Evolutionary conservation across 2,329 filamentous ascomycete species (phyloP), one percentile per base, ranked within the genome.

Genomic region (Pyrenophora teres): DNA sequence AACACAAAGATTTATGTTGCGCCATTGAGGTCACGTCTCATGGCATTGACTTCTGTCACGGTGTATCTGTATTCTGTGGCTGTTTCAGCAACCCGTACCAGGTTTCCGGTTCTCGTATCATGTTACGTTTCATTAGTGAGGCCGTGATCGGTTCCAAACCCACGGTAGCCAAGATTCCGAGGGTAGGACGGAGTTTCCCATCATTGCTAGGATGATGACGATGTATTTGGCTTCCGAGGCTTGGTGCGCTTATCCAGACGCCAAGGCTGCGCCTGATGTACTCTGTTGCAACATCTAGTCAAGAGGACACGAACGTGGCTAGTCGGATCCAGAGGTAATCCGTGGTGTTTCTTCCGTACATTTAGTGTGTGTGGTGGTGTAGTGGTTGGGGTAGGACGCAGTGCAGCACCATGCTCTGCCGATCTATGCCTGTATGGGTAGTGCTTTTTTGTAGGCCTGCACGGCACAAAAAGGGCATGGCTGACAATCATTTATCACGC

Each of bases 21-120:
- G 38, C 25, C 44, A 30, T 30, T 33, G 27, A 41, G 16, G 8
- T 38, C 32, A 30, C 18, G 32, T 16, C 31, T 41, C 49, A 37
- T 31, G 18, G 21, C 15, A 32, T 19, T 48, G 38, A 32, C 13
- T 12, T 33, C 32, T 48, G 43, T 48, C 25, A 33, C 44, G 41
- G 16, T n/a, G 38, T 36, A 43, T 51, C 43, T 6, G 30, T 40
- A 33, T 37, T 21, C 41, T 43, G 49, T 48, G 25, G 36, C 44
- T 31, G 60, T 62, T 63, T 62, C 57, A 63, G 53, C 33, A 31
- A 25, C 31, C 42, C 23, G 55, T 59, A 57, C 37, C 49, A 52
- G 35, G n/a, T 47, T 18, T 52, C 33, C 41, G 31, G 40, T 46
- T 50, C 36, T 41, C 46, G 46, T 54, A 40, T 45, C 54, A 42